Percentiles rank a stretch among this genome's conserved stretches.
These are phyloP conservation scores for Prunus yedoensis DNA, from an alignment of 331 rosid species.

Conservation along the genomic window DNA sequence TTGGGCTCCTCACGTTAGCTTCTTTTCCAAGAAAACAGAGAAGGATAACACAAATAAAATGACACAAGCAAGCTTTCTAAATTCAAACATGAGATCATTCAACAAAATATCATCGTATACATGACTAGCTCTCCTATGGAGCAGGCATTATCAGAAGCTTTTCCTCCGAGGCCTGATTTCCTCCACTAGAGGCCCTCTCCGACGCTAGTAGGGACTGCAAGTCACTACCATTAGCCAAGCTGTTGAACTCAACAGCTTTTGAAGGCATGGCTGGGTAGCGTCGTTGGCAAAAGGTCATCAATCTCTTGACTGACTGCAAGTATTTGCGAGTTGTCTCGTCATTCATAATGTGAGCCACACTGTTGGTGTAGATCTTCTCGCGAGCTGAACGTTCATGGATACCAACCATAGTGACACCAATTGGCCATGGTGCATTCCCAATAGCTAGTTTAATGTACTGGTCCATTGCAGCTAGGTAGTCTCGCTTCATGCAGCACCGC, in stretches of 20 bases:
- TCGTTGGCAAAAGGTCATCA: slow-evolving; percentile 96
- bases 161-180: slow-evolving; percentile 55
- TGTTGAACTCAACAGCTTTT: slow-evolving; percentile 96
- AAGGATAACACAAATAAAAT: no score
- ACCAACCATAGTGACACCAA: slow-evolving; percentile 99
- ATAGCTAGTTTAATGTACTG: slow-evolving; percentile 92
- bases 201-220: slow-evolving; percentile 88
- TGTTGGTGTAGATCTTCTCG: slow-evolving; percentile 95
- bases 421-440: slow-evolving; percentile 99
- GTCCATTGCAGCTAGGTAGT: slow-evolving; percentile 98
- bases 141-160: slow-evolving; percentile 74
- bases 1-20: no score
- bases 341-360: slow-evolving; percentile 98
- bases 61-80: no score
- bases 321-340: slow-evolving; percentile 97
- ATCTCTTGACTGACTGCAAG: slow-evolving; percentile 85
- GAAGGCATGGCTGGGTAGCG: slow-evolving; percentile 96
- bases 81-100: not conserved
- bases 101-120: slow-evolving; percentile 10
- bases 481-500: slow-evolving; percentile 89
- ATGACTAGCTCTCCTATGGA: slow-evolving; percentile 49
- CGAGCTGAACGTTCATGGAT: slow-evolving; percentile 98
- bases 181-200: slow-evolving; percentile 56
- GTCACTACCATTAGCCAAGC: slow-evolving; percentile 98
- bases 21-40: no score